These are phyloP conservation scores for Quercus variabilis DNA, from an alignment of 306 rosid species.

Conservation along the genomic window DNA sequence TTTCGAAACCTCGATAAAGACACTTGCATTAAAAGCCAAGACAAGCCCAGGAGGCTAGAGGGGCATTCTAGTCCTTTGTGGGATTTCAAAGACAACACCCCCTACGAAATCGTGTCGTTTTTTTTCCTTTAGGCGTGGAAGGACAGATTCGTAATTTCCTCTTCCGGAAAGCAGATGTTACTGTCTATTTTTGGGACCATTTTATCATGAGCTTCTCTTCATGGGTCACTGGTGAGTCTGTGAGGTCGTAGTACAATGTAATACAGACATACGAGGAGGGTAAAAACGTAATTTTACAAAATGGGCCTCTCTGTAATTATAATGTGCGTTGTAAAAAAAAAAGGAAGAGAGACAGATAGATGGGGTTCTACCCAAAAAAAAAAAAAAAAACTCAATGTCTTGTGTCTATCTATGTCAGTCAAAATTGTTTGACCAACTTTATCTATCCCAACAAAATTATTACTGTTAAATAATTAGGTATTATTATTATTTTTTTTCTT, in stretches of 20 bases:
- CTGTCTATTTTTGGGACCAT: constrained; percentile 34
- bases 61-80: not conserved
- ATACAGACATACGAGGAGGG: not conserved
- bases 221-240: not conserved
- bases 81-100: not conserved
- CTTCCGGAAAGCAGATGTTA: not conserved
- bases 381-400: constrained; percentile 22
- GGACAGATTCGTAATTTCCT: constrained; percentile 20
- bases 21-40: constrained; percentile 6
- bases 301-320: not conserved
- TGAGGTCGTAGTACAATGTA: not conserved
- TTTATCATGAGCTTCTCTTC: not conserved
- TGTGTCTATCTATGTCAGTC: constrained; percentile 46
- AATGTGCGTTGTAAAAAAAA: not conserved
- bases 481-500: constrained; percentile 7
- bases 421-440: constrained; percentile 49
- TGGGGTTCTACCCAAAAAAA: not conserved
- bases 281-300: not conserved
- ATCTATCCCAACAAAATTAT: constrained; percentile 43
- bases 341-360: not conserved
- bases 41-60: not conserved
- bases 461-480: constrained; percentile 41
- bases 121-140: constrained; percentile 15
- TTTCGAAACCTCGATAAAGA: constrained; percentile 1
- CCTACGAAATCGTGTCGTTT: not conserved